Conservation (phyloP, 768 basidiomycete species). For the Erythrobasidium yunnanense region DNA sequence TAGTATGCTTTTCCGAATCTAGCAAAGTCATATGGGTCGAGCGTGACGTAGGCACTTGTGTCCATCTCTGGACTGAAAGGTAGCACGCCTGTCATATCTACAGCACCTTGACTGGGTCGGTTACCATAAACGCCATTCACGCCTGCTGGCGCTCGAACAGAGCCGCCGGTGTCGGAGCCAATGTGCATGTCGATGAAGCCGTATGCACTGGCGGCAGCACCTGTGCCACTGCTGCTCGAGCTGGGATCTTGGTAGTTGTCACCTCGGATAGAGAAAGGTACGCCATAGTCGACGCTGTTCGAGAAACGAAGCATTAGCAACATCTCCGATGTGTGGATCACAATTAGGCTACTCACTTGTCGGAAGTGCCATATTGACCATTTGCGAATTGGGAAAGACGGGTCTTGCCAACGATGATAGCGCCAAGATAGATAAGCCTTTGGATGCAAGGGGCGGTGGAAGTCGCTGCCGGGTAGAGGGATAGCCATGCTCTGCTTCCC, state of each 20-base stretch:
- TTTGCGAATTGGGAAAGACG: slow-evolving; percentile 48
- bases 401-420: slow-evolving; percentile 47
- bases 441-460: slow-evolving; percentile 46
- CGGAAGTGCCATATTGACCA: slow-evolving; percentile 37
- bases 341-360: too few species aligned
- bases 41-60: slow-evolving; percentile 37
- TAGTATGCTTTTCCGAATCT: slow-evolving; percentile 37
- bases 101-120: slow-evolving; percentile 36
- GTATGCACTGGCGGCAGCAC: slow-evolving; percentile 37
- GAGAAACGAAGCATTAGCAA: too few species aligned
- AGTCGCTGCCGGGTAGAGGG: slow-evolving; percentile 42
- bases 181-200: slow-evolving; percentile 39
- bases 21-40: slow-evolving; percentile 33
- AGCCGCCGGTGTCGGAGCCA: slow-evolving; percentile 39
- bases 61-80: slow-evolving; percentile 34
- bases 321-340: too few species aligned
- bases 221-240: slow-evolving; percentile 32
- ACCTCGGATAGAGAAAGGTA: slow-evolving; percentile 39
- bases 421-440: slow-evolving; percentile 48
- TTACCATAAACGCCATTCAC: slow-evolving; percentile 37
- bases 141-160: slow-evolving; percentile 35
- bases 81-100: slow-evolving; percentile 36
- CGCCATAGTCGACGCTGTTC: slow-evolving; percentile 36
- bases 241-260: slow-evolving; percentile 38
- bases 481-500: slow-evolving; percentile 42